A percentile compares a stretch with the other conserved stretches of the same genome.
phyloP scores from a whole-genome alignment of 1,284 basidiomycete species.

The Moesziomyces globuligerus region DNA sequence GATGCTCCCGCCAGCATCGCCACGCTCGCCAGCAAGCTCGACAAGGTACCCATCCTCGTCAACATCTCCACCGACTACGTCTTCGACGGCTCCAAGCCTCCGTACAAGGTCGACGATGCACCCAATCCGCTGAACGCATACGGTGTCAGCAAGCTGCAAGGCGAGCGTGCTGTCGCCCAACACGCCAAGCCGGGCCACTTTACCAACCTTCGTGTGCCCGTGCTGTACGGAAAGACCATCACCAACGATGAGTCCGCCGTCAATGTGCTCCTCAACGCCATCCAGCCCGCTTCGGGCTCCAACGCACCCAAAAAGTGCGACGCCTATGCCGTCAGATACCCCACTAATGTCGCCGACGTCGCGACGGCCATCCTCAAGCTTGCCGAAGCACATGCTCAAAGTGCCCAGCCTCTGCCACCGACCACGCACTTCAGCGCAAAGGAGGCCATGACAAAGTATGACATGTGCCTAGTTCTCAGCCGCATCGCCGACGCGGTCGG shows the following conservation, averaged over 20 bases:
- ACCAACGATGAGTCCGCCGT: conserved; percentile 62
- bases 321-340: conserved; percentile 70
- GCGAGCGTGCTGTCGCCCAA: conserved; percentile 64
- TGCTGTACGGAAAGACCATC: conserved; percentile 58
- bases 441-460: conserved; percentile 70
- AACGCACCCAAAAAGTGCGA: conserved; percentile 43
- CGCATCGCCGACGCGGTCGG: conserved; percentile 56
- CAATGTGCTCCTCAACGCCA: conserved; percentile 58
- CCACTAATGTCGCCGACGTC: conserved; percentile 70
- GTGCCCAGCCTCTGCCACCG: conserved; percentile 30
- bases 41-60: conserved; percentile 64
- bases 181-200: conserved; percentile 51
- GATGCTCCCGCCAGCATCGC: conserved; percentile 68
- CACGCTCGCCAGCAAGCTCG: conserved; percentile 49
- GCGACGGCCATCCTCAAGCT: conserved; percentile 69
- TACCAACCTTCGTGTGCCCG: conserved; percentile 69
- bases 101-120: conserved; percentile 69
- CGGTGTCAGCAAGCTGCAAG: conserved; percentile 65
- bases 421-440: conserved; percentile 70
- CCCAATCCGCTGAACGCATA: conserved; percentile 71
- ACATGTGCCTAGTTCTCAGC: conserved; percentile 67
- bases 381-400: conserved; percentile 29
- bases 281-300: conserved; percentile 31
- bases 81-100: conserved; percentile 68
- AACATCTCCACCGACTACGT: conserved; percentile 70